phyloP scores from a whole-genome alignment of 768 basidiomycete genomes.

The Gloeostereum incarnatum region DNA sequence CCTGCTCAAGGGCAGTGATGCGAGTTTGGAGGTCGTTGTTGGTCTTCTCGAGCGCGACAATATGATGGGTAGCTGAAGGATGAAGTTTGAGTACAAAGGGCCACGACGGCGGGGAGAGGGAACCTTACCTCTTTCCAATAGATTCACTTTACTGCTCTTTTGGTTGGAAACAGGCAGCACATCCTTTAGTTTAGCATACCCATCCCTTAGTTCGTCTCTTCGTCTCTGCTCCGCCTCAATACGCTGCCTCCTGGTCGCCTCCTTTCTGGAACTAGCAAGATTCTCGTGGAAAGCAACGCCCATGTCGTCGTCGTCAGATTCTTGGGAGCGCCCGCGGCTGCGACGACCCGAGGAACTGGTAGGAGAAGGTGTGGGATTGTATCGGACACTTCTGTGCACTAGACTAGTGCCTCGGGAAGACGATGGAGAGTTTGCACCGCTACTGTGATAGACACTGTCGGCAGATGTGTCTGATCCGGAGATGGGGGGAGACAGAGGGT shows the following conservation, averaged over 20 bases:
- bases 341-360: constrained; percentile 64
- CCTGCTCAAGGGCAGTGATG: constrained; percentile 54
- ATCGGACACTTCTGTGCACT: constrained; percentile 66
- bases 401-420: constrained; percentile 70
- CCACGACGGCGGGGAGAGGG: constrained; percentile 6
- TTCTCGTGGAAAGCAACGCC: constrained; percentile 60
- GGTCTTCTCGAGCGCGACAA: constrained; percentile 59
- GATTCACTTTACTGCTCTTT: constrained; percentile 84
- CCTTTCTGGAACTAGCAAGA: constrained; percentile 70
- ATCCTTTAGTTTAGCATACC: constrained; percentile 82
- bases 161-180: constrained; percentile 82
- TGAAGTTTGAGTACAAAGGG: constrained; percentile 3
- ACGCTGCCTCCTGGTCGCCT: constrained; percentile 74
- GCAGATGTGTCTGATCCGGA: constrained; percentile 87
- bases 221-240: constrained; percentile 89
- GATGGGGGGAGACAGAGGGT: constrained; percentile 76
- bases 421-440: constrained; percentile 68
- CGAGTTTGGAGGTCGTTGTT: constrained; percentile 67
- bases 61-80: constrained; percentile 75
- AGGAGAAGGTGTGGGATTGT: constrained; percentile 78
- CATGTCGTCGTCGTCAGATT: constrained; percentile 77
- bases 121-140: constrained; percentile 74
- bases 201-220: constrained; percentile 83
- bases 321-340: constrained; percentile 62
- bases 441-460: constrained; percentile 74